phyloP scores from a whole-genome alignment of 2,329 filamentous ascomycete genomes.

The Hymenoscyphus salicellus region DNA sequence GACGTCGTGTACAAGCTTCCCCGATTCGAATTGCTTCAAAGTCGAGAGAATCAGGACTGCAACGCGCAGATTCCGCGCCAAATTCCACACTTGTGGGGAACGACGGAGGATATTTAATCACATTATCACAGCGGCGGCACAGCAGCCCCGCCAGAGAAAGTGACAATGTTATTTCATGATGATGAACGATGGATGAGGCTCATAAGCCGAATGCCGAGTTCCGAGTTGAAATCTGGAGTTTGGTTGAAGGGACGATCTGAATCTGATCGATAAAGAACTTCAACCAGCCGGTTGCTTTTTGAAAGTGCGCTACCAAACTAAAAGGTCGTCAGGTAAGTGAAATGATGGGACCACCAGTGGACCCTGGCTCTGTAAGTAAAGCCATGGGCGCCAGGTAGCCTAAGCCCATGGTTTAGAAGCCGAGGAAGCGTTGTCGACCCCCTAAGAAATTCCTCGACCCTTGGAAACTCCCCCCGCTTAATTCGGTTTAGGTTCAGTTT shows the following conservation, averaged over 20 bases:
- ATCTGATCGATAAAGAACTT: background rate
- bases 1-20: background rate
- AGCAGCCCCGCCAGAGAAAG: background rate
- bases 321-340: background rate
- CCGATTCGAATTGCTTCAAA: background rate
- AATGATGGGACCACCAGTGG: too few species aligned
- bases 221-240: constrained; percentile 1
- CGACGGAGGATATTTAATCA: constrained; percentile 1
- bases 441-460: background rate
- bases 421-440: constrained; percentile 1
- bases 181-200: background rate
- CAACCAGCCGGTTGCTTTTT: background rate
- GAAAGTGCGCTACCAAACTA: background rate
- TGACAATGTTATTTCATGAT: background rate
- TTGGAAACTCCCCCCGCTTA: background rate
- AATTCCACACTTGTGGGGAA: background rate
- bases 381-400: background rate
- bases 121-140: background rate
- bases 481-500: background rate
- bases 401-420: background rate
- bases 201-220: background rate
- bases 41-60: background rate
- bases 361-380: background rate
- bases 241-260: background rate
- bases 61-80: background rate